Conservation (phyloP, 1,139 yeast genomes). For the Meyerozyma sp. region DNA sequence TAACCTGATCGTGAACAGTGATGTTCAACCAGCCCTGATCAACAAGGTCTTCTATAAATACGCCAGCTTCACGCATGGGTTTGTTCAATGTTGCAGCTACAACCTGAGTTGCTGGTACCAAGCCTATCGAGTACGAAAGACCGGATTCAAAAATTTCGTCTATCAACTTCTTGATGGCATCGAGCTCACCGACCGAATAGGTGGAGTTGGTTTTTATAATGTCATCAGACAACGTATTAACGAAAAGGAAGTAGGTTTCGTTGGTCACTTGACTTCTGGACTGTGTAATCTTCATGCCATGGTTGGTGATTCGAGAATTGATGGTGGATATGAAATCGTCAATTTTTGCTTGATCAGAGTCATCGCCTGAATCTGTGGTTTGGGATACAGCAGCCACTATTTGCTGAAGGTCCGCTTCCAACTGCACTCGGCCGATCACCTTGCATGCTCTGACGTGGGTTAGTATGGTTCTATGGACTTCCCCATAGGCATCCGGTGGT, state of each 20-base stretch:
- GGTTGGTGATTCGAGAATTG: constrained; percentile 30
- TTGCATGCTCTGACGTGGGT: constrained; percentile 39
- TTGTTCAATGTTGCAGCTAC: constrained; percentile 19
- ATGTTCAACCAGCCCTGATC: constrained; percentile 50
- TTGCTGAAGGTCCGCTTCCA: constrained; percentile 8
- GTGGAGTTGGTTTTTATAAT: constrained; percentile 36
- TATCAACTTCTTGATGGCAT: constrained; percentile 42
- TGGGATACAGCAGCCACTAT: constrained; percentile 2
- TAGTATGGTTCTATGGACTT: constrained; percentile 37
- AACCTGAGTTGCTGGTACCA: constrained; percentile 24
- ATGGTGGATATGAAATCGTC: constrained; percentile 29
- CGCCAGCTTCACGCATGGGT: constrained; percentile 26
- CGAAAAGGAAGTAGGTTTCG: constrained; percentile 30
- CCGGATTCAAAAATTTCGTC: constrained; percentile 37
- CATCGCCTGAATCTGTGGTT: constrained; percentile 2
- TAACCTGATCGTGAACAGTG: constrained; percentile 21
- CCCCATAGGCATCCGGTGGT: constrained; percentile 10
- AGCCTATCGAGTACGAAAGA: constrained; percentile 22
- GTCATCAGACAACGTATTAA: constrained; percentile 38
- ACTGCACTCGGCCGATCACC: constrained; percentile 9
- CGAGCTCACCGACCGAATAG: constrained; percentile 44
- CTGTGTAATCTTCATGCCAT: constrained; percentile 44
- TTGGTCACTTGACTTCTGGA: constrained; percentile 32
- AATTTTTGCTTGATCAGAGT: constrained; percentile 7
- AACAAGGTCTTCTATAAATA: constrained; percentile 34